phyloP scores from a whole-genome alignment of 805 yeast species.

The Scheffersomyces amazonensis region DNA sequence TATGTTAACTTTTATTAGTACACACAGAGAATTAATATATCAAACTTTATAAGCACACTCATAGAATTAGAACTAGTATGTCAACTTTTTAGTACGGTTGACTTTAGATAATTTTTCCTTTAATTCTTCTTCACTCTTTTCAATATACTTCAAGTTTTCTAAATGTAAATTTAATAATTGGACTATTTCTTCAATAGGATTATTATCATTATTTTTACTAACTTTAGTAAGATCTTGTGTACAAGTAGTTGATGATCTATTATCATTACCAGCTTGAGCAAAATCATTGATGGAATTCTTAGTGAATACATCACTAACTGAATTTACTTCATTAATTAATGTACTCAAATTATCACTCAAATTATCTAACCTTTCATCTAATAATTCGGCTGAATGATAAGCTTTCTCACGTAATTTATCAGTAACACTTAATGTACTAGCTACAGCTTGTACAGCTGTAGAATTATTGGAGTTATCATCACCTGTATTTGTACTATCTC shows the following conservation, averaged over 20 bases:
- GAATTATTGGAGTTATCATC: slow-evolving; percentile 12
- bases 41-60: no score
- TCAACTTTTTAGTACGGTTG: slow-evolving; percentile 11
- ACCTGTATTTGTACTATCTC: slow-evolving; percentile 2
- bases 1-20: no score
- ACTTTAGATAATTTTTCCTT: slow-evolving; percentile 59
- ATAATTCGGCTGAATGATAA: slow-evolving; percentile 77
- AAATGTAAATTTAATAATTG: slow-evolving; percentile 83
- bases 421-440: slow-evolving; percentile 43
- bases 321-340: slow-evolving; percentile 77
- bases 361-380: slow-evolving; percentile 76
- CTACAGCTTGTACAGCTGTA: not conserved
- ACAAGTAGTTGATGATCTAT: slow-evolving; percentile 16
- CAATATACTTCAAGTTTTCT: slow-evolving; percentile 86
- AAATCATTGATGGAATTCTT: slow-evolving; percentile 46
- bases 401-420: slow-evolving; percentile 90
- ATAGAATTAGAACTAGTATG: slow-evolving; percentile 1
- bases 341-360: slow-evolving; percentile 75
- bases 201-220: slow-evolving; percentile 25
- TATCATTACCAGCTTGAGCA: slow-evolving; percentile 7
- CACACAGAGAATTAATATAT: no score
- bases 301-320: slow-evolving; percentile 76
- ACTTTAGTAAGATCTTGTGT: slow-evolving; percentile 11
- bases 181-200: slow-evolving; percentile 65
- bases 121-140: slow-evolving; percentile 64